Evolutionary conservation across 441 rosid species (phyloP).

Genomic region (Bruguiera hainesii): DNA sequence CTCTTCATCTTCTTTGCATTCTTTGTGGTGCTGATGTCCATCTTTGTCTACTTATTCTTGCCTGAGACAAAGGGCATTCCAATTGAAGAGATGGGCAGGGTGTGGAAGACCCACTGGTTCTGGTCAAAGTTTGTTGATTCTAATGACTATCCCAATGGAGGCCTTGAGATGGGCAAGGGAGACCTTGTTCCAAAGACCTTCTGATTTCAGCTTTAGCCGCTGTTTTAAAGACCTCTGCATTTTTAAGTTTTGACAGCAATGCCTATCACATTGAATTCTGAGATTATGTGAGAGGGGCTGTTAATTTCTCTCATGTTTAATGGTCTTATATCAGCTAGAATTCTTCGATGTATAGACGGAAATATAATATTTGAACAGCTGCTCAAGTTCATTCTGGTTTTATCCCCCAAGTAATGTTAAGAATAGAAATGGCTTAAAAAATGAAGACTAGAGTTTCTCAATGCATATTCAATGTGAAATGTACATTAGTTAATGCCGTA

Average conservation of each 20-base stretch:
- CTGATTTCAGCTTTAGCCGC: conserved; percentile 12
- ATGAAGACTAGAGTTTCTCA: no score
- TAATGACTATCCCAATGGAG: conserved; percentile 35
- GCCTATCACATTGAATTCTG: background rate
- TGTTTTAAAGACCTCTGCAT: background rate
- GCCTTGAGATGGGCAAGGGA: conserved; percentile 57
- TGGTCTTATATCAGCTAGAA: background rate
- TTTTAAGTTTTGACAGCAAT: background rate
- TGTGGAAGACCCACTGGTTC: conserved; percentile 76
- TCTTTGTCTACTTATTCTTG: conserved; percentile 55
- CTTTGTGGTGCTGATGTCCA: conserved; percentile 65
- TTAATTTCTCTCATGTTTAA: no score
- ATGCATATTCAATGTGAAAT: no score
- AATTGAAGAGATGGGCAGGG: conserved; percentile 71
- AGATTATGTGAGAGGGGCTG: no score
- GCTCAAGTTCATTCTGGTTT: no score
- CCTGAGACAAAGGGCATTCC: conserved; percentile 91
- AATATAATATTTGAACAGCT: no score
- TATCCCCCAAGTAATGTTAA: no score
- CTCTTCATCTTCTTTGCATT: conserved; percentile 74
- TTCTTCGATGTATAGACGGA: background rate
- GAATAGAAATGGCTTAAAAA: no score
- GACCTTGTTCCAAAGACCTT: conserved; percentile 38
- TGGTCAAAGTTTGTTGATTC: conserved; percentile 59
- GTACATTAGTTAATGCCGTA: no score